These are phyloP conservation scores for Phlyctochytrium bullatum DNA, from an alignment of 192 early-diverging fungal genomes.

Conservation along the genomic window DNA sequence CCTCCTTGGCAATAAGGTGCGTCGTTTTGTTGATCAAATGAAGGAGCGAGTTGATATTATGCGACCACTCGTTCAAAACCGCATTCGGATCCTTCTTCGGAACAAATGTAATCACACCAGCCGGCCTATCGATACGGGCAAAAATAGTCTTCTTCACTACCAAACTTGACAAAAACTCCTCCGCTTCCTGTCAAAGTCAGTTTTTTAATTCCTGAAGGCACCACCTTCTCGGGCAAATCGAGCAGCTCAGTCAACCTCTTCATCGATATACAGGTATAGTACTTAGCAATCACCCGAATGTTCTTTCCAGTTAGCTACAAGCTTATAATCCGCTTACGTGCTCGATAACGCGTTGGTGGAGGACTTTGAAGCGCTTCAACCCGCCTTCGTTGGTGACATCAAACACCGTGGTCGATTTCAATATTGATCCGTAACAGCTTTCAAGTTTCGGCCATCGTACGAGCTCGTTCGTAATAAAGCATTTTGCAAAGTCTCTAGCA, in stretches of 20 bases:
- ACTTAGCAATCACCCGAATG: slow-evolving; percentile 93
- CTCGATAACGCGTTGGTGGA: slow-evolving; percentile 95
- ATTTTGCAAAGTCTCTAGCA: slow-evolving; percentile 74
- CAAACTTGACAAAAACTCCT: slow-evolving; percentile 88
- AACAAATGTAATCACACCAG: slow-evolving; percentile 86
- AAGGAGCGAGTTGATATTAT: slow-evolving; percentile 82
- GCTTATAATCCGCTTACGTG: slow-evolving; percentile 60
- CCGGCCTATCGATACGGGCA: slow-evolving; percentile 91
- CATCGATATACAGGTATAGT: slow-evolving; percentile 86
- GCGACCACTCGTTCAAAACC: slow-evolving; percentile 91
- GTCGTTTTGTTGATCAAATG: slow-evolving; percentile 91
- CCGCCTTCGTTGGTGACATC: slow-evolving; percentile 69
- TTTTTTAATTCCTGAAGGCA: background rate
- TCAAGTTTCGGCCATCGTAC: slow-evolving; percentile 95
- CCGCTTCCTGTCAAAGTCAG: slow-evolving; percentile 65
- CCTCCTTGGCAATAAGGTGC: slow-evolving; percentile 57
- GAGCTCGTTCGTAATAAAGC: slow-evolving; percentile 89
- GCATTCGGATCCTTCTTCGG: slow-evolving; percentile 82
- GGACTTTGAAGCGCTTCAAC: slow-evolving; percentile 71
- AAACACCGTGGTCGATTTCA: slow-evolving; percentile 77
- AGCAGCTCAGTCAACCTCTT: slow-evolving; percentile 86
- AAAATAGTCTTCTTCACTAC: slow-evolving; percentile 95
- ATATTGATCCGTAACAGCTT: slow-evolving; percentile 76
- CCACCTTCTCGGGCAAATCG: slow-evolving; percentile 72
- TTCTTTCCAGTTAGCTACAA: slow-evolving; percentile 49